These are phyloP conservation scores for Fusarium subtropicale DNA, from an alignment of 2,329 filamentous ascomycete species.

Conservation along the genomic window DNA sequence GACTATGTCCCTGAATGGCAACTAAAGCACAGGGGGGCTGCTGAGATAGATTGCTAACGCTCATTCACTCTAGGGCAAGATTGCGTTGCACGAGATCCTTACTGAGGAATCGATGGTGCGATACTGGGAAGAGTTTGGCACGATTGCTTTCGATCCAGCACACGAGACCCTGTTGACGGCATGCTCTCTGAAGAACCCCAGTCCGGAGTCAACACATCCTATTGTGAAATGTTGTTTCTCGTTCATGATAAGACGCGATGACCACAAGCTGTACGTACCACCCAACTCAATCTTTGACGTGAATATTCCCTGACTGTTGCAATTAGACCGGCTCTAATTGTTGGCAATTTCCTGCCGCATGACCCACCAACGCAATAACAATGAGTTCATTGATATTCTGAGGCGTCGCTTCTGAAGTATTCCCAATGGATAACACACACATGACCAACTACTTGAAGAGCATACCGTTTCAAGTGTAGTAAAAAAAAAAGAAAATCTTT, in stretches of 20 bases:
- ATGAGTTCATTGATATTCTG: constrained; percentile 1
- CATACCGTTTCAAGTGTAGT: constrained; percentile 1
- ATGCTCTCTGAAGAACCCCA: constrained; percentile 88
- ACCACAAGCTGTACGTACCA: constrained; percentile 87
- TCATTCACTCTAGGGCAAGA: constrained; percentile 75
- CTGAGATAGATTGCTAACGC: constrained; percentile 29
- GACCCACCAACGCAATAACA: constrained; percentile 61
- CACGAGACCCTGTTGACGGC: constrained; percentile 97
- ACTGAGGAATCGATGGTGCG: constrained; percentile 94
- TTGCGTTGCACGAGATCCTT: constrained; percentile 94
- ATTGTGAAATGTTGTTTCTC: constrained; percentile 96
- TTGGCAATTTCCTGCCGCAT: constrained; percentile 96
- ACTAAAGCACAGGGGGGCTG: neutral
- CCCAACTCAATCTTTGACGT: neutral
- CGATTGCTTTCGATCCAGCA: constrained; percentile 92
- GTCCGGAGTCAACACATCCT: constrained; percentile 73
- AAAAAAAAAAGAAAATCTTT: constrained; percentile 26
- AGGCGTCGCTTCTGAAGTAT: neutral
- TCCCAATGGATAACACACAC: neutral
- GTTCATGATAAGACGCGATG: constrained; percentile 94
- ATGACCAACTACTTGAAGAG: constrained; percentile 5
- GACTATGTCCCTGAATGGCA: constrained; percentile 11
- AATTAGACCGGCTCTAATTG: constrained; percentile 86
- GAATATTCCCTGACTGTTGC: constrained; percentile 49
- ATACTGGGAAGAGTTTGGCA: constrained; percentile 99